These are phyloP conservation scores for Heritiera fomes DNA, from an alignment of 345 rosid species.

Conservation along the genomic window DNA sequence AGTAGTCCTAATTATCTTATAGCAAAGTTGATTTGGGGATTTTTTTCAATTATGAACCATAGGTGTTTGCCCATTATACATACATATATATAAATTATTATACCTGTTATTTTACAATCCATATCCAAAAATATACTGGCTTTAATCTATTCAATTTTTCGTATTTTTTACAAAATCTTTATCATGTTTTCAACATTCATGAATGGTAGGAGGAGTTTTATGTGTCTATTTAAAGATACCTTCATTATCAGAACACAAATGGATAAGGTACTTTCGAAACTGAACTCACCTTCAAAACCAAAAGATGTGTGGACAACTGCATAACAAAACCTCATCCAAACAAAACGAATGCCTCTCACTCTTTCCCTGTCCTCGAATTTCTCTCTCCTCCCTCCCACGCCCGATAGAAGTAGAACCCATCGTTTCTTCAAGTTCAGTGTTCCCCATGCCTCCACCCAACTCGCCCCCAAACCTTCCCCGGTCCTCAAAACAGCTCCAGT, in stretches of 20 bases:
- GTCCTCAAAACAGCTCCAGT: constrained; percentile 38
- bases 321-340: constrained; percentile 5
- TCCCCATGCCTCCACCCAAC: constrained; percentile 22
- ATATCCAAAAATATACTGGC: background rate
- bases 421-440: constrained; percentile 18
- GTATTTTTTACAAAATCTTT: no score
- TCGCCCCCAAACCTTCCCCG: constrained; percentile 17
- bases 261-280: background rate
- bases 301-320: constrained; percentile 1
- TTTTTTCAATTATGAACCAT: background rate
- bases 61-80: no score
- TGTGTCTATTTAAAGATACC: background rate
- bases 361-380: constrained; percentile 12
- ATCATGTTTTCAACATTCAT: background rate
- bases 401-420: constrained; percentile 8
- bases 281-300: background rate
- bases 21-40: background rate
- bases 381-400: constrained; percentile 19
- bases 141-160: no score
- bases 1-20: background rate
- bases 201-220: background rate
- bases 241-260: background rate
- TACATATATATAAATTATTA: no score
- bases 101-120: no score
- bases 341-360: constrained; percentile 32